Evolutionary conservation across 805 yeast genomes (phyloP), one percentile per base, ranked within the genome.

Genomic region (Kazachstania viticola): DNA sequence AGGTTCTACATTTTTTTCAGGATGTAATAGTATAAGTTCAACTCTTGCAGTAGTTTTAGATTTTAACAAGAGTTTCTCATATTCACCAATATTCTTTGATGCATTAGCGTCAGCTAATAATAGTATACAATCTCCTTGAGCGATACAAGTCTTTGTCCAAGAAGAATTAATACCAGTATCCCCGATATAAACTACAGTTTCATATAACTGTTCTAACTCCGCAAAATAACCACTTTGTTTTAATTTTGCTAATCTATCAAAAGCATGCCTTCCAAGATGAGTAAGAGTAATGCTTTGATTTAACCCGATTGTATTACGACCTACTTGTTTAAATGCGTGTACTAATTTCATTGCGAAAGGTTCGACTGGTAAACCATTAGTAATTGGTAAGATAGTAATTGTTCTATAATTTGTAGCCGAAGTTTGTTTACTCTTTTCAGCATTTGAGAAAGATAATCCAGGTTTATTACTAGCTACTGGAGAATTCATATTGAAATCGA

Each of bases 121-220:
- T 21, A 91, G 61, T n/a, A 88, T 74, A 60, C 96, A 87, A 55
- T 88, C 97, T 13, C 95, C 97, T 54, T 88, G 96, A 7, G 87
- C 75, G 25, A 88, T 79, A 54, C 97, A 91, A 0, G 95, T 83
- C 7, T 73, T 68, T 0, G 95, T 83, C 98, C 98, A 88, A 14
- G 75, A 68, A 0, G 95, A 80, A 42, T 74, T 75, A 2, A 79
- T 73, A 1, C 80, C 67, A 0, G 95, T 75, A 46, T 91, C 97
- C 17, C 91, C 87, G 9, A 88, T 75, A 48, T 88, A 91, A 2
- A 88, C 73, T 4, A 91, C 79, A n/a, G 84, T 79, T 42, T 88
- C 83, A 51, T 77, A 82, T 39, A 73, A 69, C 46, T 87, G 96
- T 61, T 88, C 98, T 30, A 91, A 64, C 43, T 84, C 94, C 0